Percentiles rank a stretch among this genome's conserved stretches.
Conservation (phyloP, 495 filamentous ascomycete species). For the Mycothermus thermophilus region DNA sequence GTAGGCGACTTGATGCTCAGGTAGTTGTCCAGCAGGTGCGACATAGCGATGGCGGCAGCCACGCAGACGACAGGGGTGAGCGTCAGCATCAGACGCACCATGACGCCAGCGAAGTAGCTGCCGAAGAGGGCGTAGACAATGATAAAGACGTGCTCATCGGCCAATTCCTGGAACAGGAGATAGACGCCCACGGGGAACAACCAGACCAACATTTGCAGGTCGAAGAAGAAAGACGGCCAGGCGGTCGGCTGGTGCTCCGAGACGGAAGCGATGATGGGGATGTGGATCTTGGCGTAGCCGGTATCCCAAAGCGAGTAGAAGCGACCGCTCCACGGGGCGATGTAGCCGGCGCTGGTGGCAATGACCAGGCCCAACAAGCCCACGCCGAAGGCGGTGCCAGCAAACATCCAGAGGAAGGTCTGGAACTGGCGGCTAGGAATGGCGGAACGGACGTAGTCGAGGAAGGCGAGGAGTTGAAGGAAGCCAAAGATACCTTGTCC, state of each 20-base stretch:
- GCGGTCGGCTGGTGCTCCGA: constrained; percentile 99
- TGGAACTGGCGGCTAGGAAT: constrained; percentile 92
- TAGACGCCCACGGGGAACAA: constrained; percentile 98
- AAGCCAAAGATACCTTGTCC: constrained; percentile 91
- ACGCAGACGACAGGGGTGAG: constrained; percentile 95
- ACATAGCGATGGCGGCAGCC: constrained; percentile 77
- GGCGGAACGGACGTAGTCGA: constrained; percentile 76
- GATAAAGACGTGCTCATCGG: constrained; percentile 96
- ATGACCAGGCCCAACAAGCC: constrained; percentile 52
- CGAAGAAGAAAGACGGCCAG: constrained; percentile 99
- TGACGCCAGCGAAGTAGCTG: constrained; percentile 97
- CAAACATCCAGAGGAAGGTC: constrained; percentile 62
- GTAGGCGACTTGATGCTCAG: constrained; percentile 45
- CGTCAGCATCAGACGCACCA: constrained; percentile 98
- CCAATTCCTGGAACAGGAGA: constrained; percentile 87
- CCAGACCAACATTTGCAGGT: constrained; percentile 96
- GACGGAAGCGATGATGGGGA: constrained; percentile 97
- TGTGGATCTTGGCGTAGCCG: constrained; percentile 97
- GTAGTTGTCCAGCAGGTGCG: constrained; percentile 82
- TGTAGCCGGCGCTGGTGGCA: constrained; percentile 73
- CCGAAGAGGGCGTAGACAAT: constrained; percentile 91
- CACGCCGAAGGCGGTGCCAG: constrained; percentile 55
- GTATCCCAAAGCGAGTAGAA: constrained; percentile 99
- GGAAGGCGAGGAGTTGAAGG: constrained; percentile 84
- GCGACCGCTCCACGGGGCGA: constrained; percentile 95